Evolutionary conservation across 164 flowering plant genomes (phyloP), one percentile per base, ranked within the genome.

Genomic region (Santalum album): DNA sequence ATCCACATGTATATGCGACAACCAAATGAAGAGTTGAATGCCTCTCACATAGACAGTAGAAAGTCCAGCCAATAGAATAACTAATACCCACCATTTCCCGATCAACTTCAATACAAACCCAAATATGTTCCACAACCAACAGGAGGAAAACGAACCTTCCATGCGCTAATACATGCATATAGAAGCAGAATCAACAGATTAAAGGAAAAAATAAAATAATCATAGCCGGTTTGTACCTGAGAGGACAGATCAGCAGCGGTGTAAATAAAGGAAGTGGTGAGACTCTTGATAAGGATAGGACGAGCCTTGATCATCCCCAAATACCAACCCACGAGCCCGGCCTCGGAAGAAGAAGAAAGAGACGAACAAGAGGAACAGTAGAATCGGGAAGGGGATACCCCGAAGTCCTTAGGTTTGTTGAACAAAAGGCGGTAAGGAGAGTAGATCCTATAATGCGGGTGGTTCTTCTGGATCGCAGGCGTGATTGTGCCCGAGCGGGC

Each of bases 181-280:
- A n/a, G n/a, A n/a, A n/a, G n/a, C n/a, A n/a, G n/a, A n/a, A n/a
- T n/a, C n/a, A n/a, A n/a, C n/a, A n/a, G n/a, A n/a, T n/a, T n/a
- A n/a, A n/a, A n/a, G n/a, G n/a, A n/a, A n/a, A n/a, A n/a, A n/a
- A n/a, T n/a, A n/a, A n/a, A n/a, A n/a, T n/a, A n/a, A n/a, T n/a
- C n/a, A n/a, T n/a, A n/a, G n/a, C 15, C 7, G 47, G 47, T 43
- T 43, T 19, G 17, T 64, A 88, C 98, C 94, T 92, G 96, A 22
- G 96, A 77, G 0, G 96, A 73, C 36, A 83, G 69, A 53, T 92
- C 98, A 34, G 98, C 92, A n/a, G 81, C 90, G 9, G 75, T 71
- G 62, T 82, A 86, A 66, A 88, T 86, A 54, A 84, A 42, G 6
- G 75, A 73, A 38, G 75, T 74, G 47, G 96, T 88, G 54, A 82